These are phyloP conservation scores for Mucor velutinosus DNA, from an alignment of 371 early-diverging fungal genomes.

Conservation along the genomic window DNA sequence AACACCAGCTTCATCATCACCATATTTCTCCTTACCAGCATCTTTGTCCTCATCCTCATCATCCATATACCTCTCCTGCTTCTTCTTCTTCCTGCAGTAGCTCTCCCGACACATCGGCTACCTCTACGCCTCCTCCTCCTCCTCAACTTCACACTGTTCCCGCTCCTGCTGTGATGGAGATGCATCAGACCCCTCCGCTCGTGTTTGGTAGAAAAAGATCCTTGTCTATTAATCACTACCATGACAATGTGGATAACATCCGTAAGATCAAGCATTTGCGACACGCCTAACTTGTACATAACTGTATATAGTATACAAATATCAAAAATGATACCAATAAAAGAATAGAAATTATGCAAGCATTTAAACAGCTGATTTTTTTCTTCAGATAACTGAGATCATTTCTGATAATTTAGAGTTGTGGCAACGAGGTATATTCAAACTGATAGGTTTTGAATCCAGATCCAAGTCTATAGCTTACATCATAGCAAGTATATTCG, in stretches of 20 bases:
- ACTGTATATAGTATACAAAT: neutral
- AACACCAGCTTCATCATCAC: neutral
- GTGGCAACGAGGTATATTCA: too few relatives aligned
- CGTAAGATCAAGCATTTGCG: neutral
- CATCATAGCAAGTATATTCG: too few relatives aligned
- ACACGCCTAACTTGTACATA: neutral
- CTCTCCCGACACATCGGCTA: neutral
- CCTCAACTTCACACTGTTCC: neutral
- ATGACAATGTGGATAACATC: neutral
- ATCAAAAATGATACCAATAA: conserved; percentile 2
- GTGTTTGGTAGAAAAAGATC: neutral
- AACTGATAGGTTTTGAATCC: too few relatives aligned
- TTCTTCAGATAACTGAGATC: neutral
- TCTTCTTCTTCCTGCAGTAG: neutral
- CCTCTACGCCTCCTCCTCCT: neutral
- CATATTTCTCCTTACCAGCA: neutral
- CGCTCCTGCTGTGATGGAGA: neutral
- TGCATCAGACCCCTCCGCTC: neutral
- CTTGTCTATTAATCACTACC: neutral
- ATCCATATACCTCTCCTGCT: neutral
- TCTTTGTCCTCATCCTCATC: neutral
- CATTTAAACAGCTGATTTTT: conserved; percentile 2
- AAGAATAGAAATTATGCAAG: neutral
- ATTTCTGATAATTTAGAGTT: too few relatives aligned
- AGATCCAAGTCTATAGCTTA: too few relatives aligned